Evolutionary conservation across 2,329 filamentous ascomycete genomes (phyloP).

Genomic region (Cladosporium sp.): DNA sequence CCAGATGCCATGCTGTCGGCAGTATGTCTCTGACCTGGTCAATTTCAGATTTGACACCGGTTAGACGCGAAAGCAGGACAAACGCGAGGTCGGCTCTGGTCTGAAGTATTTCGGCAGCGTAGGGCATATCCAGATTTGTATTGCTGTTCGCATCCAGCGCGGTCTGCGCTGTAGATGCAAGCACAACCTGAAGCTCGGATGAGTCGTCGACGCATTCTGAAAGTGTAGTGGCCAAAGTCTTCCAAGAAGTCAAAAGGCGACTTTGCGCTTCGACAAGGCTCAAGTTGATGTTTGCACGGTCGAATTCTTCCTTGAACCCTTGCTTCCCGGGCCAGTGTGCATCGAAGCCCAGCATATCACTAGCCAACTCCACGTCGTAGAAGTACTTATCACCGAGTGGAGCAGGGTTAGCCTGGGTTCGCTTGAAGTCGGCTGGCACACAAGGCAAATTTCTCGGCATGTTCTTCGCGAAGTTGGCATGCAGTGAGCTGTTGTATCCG

Average conservation of each 20-base stretch:
- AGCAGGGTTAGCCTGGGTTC: constrained; percentile 52
- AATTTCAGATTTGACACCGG: constrained; percentile 49
- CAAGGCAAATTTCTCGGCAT: constrained; percentile 62
- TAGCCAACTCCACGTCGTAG: constrained; percentile 74
- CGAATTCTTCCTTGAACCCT: constrained; percentile 79
- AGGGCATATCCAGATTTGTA: constrained; percentile 66
- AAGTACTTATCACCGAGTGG: constrained; percentile 71
- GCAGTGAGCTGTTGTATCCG: constrained; percentile 81
- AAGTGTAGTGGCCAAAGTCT: constrained; percentile 79
- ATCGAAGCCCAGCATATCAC: constrained; percentile 72
- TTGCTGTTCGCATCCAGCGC: constrained; percentile 76
- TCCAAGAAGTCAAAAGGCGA: constrained; percentile 82
- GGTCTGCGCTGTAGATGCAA: constrained; percentile 70
- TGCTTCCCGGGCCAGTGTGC: constrained; percentile 65
- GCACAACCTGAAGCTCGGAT: constrained; percentile 59
- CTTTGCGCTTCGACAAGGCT: constrained; percentile 91
- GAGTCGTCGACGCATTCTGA: constrained; percentile 57
- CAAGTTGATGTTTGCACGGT: constrained; percentile 82
- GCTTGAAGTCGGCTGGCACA: constrained; percentile 73
- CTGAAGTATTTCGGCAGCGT: constrained; percentile 76
- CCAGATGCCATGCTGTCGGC: constrained; percentile 56
- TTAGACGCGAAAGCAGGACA: constrained; percentile 74
- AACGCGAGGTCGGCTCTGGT: constrained; percentile 76
- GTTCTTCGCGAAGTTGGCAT: constrained; percentile 80
- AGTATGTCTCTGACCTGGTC: constrained; percentile 53